Evolutionary conservation across 1,139 yeast genomes (phyloP).

Genomic region (Candida pseudoviswanathii): DNA sequence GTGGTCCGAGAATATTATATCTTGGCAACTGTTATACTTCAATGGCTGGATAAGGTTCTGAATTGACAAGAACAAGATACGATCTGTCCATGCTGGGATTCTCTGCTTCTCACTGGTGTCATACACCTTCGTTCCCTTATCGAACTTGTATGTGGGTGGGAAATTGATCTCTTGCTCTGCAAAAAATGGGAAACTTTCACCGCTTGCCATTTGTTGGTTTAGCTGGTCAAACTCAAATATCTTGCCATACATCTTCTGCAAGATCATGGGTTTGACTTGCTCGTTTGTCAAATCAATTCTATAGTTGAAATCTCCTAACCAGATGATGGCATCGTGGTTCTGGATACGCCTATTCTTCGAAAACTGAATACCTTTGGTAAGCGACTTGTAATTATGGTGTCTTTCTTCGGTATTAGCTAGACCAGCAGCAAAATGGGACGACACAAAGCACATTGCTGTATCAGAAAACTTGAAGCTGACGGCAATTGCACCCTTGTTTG

Average conservation of each 20-base stretch:
- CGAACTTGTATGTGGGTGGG: conserved; percentile 91
- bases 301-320: conserved; percentile 94
- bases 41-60: conserved; percentile 63
- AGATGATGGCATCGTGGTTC: conserved; percentile 85
- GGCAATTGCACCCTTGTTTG: conserved; percentile 94
- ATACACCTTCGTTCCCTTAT: conserved; percentile 73
- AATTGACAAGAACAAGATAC: conserved; percentile 53
- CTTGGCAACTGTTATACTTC: conserved; percentile 62
- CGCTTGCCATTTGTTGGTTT: conserved; percentile 66
- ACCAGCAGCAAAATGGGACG: conserved; percentile 93
- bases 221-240: conserved; percentile 78
- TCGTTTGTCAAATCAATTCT: conserved; percentile 72
- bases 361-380: conserved; percentile 59
- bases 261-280: conserved; percentile 59
- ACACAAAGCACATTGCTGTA: conserved; percentile 75
- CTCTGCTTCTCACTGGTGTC: conserved; percentile 91
- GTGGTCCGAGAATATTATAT: conserved; percentile 82
- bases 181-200: conserved; percentile 67
- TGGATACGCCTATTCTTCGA: conserved; percentile 50
- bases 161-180: conserved; percentile 77
- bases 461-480: conserved; percentile 77
- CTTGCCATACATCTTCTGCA: conserved; percentile 50
- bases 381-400: conserved; percentile 75
- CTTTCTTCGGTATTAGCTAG: conserved; percentile 75
- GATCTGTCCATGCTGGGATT: conserved; percentile 97